Conservation (phyloP, 768 basidiomycete genomes). For the Strobilomyces confusus region DNA sequence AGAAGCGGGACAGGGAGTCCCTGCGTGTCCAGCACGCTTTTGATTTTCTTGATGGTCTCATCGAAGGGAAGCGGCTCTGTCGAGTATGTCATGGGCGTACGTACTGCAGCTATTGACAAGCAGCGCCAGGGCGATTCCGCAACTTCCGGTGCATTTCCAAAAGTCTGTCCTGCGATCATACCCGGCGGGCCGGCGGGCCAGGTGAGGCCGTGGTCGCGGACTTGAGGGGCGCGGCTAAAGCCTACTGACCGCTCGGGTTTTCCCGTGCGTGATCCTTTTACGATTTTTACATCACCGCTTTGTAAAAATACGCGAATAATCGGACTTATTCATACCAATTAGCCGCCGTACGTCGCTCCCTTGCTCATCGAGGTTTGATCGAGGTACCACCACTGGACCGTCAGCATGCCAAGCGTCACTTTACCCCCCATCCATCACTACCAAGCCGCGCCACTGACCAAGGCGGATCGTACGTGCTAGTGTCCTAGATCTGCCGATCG, state of each 20-base stretch:
- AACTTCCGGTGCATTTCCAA: not conserved
- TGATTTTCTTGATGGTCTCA: conserved; percentile 28
- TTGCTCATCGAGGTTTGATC: no score
- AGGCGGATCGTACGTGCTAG: conserved; percentile 32
- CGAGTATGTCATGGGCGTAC: conserved; percentile 11
- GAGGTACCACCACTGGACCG: no score
- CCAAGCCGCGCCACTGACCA: conserved; percentile 32
- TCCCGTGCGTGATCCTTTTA: no score
- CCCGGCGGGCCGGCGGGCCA: no score
- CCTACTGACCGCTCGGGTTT: no score
- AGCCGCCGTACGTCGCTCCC: no score
- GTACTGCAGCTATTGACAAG: not conserved
- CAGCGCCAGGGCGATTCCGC: not conserved
- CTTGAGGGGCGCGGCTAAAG: no score
- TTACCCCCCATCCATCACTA: conserved; percentile 37
- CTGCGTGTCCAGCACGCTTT: conserved; percentile 20
- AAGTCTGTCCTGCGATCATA: no score
- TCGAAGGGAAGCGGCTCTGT: conserved; percentile 23
- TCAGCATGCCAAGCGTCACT: conserved; percentile 8
- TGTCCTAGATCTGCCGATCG: not conserved
- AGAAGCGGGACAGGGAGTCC: conserved; percentile 55
- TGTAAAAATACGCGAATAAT: no score
- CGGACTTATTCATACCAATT: no score
- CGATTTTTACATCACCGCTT: no score
- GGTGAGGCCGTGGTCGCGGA: no score